These are phyloP conservation scores for Teunomyces lycoperdinae DNA, from an alignment of 805 yeast species.

Conservation along the genomic window DNA sequence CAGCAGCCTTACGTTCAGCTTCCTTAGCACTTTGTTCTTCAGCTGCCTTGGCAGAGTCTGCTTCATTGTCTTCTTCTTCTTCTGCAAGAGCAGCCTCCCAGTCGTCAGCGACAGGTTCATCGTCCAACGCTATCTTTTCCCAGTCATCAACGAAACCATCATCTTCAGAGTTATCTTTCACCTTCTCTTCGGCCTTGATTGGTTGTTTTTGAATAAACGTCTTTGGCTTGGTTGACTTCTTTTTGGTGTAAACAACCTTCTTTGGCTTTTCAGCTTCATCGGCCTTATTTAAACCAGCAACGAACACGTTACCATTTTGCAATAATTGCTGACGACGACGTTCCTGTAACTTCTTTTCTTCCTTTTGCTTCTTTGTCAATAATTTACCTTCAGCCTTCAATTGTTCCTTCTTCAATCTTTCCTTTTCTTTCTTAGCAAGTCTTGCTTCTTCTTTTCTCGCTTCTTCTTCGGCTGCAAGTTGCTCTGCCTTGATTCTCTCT, in stretches of 20 bases:
- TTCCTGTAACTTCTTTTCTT: conserved; percentile 81
- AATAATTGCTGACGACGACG: conserved; percentile 85
- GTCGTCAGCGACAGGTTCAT: conserved; percentile 49
- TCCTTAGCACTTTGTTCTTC: conserved; percentile 11
- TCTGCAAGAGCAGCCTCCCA: conserved; percentile 51
- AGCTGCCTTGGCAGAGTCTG: conserved; percentile 21
- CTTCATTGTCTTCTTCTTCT: conserved; percentile 17
- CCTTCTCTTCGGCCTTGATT: conserved; percentile 19
- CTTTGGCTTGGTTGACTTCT: conserved; percentile 55
- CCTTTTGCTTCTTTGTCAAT: conserved; percentile 91
- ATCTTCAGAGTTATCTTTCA: conserved; percentile 31
- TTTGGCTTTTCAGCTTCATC: conserved; percentile 46
- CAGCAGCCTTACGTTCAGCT: conserved; percentile 21
- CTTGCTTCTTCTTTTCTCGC: conserved; percentile 57
- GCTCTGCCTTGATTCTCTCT: conserved; percentile 50
- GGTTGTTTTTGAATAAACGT: conserved; percentile 30
- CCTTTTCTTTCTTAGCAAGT: conserved; percentile 78
- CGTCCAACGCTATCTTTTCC: conserved; percentile 71
- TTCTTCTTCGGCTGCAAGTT: conserved; percentile 56
- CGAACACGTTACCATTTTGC: conserved; percentile 66
- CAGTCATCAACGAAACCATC: conserved; percentile 78
- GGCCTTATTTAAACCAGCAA: conserved; percentile 63
- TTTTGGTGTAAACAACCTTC: conserved; percentile 68
- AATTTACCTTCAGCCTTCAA: conserved; percentile 95
- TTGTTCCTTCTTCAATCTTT: conserved; percentile 81